Evolutionary conservation across 768 basidiomycete species (phyloP).

Genomic region (Tulasnella sp.): DNA sequence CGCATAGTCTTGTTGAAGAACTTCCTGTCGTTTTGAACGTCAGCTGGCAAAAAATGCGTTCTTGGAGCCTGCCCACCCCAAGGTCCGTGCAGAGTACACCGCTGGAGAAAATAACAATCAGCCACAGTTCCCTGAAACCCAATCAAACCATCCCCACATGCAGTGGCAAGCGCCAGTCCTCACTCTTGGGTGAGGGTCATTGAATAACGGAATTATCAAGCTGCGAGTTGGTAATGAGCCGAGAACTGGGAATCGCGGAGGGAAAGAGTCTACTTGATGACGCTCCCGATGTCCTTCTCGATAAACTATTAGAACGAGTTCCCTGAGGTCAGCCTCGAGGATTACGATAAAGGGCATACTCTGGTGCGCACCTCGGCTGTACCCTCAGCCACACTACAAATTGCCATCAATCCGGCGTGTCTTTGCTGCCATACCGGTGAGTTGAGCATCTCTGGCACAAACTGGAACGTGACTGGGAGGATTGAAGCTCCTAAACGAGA

Average conservation of each 20-base stretch:
- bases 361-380: slow-evolving; percentile 49
- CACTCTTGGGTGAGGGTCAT: slow-evolving; percentile 67
- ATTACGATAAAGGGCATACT: slow-evolving; percentile 1
- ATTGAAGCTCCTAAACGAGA: slow-evolving; percentile 50
- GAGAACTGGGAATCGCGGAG: slow-evolving; percentile 1
- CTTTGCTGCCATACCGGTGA: slow-evolving; percentile 78
- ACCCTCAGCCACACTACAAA: slow-evolving; percentile 79
- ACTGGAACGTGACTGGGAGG: slow-evolving; percentile 71
- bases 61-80: no score
- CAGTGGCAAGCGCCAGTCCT: slow-evolving; percentile 79
- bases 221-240: slow-evolving; percentile 34
- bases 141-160: slow-evolving; percentile 42
- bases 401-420: slow-evolving; percentile 81
- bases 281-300: slow-evolving; percentile 72
- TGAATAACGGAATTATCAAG: slow-evolving; percentile 68
- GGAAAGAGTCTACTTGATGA: slow-evolving; percentile 55
- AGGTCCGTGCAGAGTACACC: slow-evolving; percentile 87
- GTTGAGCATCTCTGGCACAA: slow-evolving; percentile 73
- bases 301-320: slow-evolving; percentile 45
- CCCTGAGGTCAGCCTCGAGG: background rate
- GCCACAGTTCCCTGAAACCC: slow-evolving; percentile 1
- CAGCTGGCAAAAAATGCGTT: background rate
- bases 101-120: slow-evolving; percentile 34
- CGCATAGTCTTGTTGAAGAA: slow-evolving; percentile 66
- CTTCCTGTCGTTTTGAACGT: slow-evolving; percentile 42